Conservation (phyloP, 768 basidiomycete species). For the Macrolepiota dolichaula region DNA sequence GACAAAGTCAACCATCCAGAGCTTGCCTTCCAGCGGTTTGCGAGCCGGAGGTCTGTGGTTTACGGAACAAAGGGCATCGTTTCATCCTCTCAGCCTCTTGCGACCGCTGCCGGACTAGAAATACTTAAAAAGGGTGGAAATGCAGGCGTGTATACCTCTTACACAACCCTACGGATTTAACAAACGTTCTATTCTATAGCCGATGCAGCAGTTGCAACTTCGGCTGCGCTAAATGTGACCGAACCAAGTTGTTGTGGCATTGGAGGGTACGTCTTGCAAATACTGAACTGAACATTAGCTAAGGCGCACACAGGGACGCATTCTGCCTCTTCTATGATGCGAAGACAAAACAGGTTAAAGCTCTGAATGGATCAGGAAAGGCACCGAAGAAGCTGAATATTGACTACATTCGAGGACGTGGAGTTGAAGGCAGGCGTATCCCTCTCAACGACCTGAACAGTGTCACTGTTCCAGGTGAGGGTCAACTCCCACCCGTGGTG, state of each 20-base stretch:
- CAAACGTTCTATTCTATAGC: slow-evolving; percentile 38
- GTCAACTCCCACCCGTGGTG: background rate
- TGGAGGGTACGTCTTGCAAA: slow-evolving; percentile 58
- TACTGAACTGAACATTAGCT: slow-evolving; percentile 5
- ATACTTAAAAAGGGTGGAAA: slow-evolving; percentile 93
- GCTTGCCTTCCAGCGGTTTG: slow-evolving; percentile 63
- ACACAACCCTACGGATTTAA: background rate
- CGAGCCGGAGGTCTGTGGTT: slow-evolving; percentile 83
- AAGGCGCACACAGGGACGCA: slow-evolving; percentile 55
- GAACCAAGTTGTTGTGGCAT: slow-evolving; percentile 91
- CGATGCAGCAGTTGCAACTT: slow-evolving; percentile 92
- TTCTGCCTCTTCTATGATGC: slow-evolving; percentile 94
- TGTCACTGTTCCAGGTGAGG: slow-evolving; percentile 78
- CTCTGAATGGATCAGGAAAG: slow-evolving; percentile 88
- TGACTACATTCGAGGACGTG: slow-evolving; percentile 66
- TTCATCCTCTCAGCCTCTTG: slow-evolving; percentile 86
- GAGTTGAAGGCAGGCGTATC: slow-evolving; percentile 63
- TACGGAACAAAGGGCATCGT: slow-evolving; percentile 88
- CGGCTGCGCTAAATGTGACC: slow-evolving; percentile 89
- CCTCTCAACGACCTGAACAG: slow-evolving; percentile 81
- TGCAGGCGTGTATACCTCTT: slow-evolving; percentile 56
- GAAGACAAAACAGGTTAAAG: slow-evolving; percentile 76
- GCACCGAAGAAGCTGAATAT: slow-evolving; percentile 79
- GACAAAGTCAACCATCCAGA: slow-evolving; percentile 67
- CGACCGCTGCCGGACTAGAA: slow-evolving; percentile 88